These are phyloP conservation scores for Cadophora gregata DNA, from an alignment of 2,329 filamentous ascomycete genomes.

Conservation along the genomic window DNA sequence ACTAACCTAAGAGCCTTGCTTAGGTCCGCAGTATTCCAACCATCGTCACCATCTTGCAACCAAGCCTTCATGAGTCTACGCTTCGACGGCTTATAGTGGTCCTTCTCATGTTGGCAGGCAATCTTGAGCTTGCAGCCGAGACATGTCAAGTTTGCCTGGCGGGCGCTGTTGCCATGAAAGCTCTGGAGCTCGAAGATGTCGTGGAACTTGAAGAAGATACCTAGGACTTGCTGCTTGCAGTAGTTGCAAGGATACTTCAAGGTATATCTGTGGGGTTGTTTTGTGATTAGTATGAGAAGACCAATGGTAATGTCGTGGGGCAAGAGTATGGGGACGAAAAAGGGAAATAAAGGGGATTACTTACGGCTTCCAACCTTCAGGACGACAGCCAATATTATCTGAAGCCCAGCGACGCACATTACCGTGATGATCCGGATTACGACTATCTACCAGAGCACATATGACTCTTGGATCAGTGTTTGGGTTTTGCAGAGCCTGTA, in stretches of 20 bases:
- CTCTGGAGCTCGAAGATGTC: slow-evolving; percentile 21
- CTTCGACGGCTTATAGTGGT: slow-evolving; percentile 39
- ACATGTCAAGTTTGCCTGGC: slow-evolving; percentile 21
- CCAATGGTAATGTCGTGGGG: background rate
- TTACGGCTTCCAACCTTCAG: slow-evolving; percentile 16
- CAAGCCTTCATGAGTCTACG: slow-evolving; percentile 33
- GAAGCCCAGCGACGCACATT: background rate
- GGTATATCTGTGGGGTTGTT: background rate
- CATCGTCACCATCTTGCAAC: slow-evolving; percentile 20
- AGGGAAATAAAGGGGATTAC: background rate
- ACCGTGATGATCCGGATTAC: slow-evolving; percentile 15
- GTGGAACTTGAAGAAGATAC: slow-evolving; percentile 17
- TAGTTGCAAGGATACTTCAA: background rate
- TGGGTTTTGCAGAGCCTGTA: slow-evolving; percentile 27
- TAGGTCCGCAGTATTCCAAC: slow-evolving; percentile 26
- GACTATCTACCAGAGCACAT: slow-evolving; percentile 31
- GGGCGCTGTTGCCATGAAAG: slow-evolving; percentile 24
- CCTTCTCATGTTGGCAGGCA: slow-evolving; percentile 31
- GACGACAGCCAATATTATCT: slow-evolving; percentile 4
- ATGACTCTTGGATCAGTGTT: slow-evolving; percentile 7
- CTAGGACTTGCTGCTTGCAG: background rate
- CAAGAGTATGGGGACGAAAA: background rate
- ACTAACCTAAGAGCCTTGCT: slow-evolving; percentile 1
- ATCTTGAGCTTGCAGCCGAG: slow-evolving; percentile 33
- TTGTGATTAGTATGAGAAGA: background rate